A percentile compares a stretch with the other conserved stretches of the same genome.
These are phyloP conservation scores for Perkinsus olseni DNA, from an alignment of 169 alveolate species.

Conservation along the genomic window DNA sequence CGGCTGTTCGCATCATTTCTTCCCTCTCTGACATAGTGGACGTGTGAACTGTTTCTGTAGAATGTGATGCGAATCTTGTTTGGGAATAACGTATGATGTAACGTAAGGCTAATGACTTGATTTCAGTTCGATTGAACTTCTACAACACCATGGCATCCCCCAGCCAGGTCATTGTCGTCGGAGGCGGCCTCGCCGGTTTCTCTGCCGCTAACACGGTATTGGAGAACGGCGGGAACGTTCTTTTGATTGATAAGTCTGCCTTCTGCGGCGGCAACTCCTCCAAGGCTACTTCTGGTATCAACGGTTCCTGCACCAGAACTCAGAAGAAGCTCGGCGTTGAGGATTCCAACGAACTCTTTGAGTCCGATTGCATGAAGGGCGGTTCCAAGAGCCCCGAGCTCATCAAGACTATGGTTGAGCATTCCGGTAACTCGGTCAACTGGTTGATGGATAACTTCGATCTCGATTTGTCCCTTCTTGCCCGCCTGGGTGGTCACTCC, in stretches of 20 bases:
- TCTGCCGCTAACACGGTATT: slow-evolving; percentile 37
- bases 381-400: slow-evolving; percentile 37
- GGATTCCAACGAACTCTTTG: slow-evolving; percentile 35
- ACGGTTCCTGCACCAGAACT: slow-evolving; percentile 28
- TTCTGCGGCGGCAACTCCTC: slow-evolving; percentile 40
- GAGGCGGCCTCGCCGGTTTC: slow-evolving; percentile 39
- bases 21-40: too few species aligned
- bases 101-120: too few species aligned
- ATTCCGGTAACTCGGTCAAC: slow-evolving; percentile 18
- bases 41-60: too few species aligned
- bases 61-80: too few species aligned
- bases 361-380: slow-evolving; percentile 41
- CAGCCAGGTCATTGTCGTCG: slow-evolving; percentile 12
- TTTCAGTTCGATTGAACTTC: background rate
- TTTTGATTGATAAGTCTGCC: slow-evolving; percentile 33
- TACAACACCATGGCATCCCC: background rate
- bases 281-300: slow-evolving; percentile 44
- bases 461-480: slow-evolving; percentile 34
- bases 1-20: too few species aligned
- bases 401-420: slow-evolving; percentile 23
- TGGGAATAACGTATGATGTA: too few species aligned
- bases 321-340: slow-evolving; percentile 37
- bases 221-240: slow-evolving; percentile 37
- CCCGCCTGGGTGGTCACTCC: slow-evolving; percentile 41
- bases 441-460: slow-evolving; percentile 27